These are phyloP conservation scores for Turnera subulata DNA, from an alignment of 345 rosid genomes.

Conservation along the genomic window DNA sequence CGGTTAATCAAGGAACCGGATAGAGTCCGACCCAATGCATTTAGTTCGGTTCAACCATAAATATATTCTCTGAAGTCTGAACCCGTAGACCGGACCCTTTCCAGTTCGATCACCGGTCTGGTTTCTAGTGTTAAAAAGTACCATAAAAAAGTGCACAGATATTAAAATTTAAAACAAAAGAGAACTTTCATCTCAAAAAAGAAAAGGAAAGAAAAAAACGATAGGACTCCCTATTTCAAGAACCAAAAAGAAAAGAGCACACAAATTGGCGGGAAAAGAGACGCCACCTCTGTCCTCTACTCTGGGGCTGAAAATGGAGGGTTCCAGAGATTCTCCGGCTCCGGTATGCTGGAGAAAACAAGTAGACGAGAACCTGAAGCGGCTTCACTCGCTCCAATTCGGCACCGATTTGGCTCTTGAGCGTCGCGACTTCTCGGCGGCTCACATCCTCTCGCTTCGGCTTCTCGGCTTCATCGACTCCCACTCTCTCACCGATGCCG, in stretches of 20 bases:
- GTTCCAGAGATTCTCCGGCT: conserved; percentile 15
- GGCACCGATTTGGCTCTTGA: conserved; percentile 72
- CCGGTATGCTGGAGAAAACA: conserved; percentile 50
- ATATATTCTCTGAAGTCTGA: no score
- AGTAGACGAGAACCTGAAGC: conserved; percentile 69
- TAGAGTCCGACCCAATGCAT: no score
- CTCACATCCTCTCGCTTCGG: conserved; percentile 66
- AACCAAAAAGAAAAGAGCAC: neutral
- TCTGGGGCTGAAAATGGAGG: neutral
- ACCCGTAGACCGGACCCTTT: no score
- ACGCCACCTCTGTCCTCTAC: neutral
- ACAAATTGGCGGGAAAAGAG: conserved; percentile 51
- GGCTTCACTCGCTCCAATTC: conserved; percentile 79
- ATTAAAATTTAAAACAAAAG: no score
- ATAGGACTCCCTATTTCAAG: no score
- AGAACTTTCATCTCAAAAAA: no score
- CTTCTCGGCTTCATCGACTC: conserved; percentile 94
- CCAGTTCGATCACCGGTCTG: no score
- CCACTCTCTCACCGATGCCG: conserved; percentile 46
- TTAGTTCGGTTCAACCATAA: no score
- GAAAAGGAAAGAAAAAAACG: no score
- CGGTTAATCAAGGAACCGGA: no score
- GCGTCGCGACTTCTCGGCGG: conserved; percentile 63
- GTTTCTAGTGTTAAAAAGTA: no score
- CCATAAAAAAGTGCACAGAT: no score